These are phyloP conservation scores for Epichloe aotearoae DNA, from an alignment of 2,329 filamentous ascomycete species.

Conservation along the genomic window DNA sequence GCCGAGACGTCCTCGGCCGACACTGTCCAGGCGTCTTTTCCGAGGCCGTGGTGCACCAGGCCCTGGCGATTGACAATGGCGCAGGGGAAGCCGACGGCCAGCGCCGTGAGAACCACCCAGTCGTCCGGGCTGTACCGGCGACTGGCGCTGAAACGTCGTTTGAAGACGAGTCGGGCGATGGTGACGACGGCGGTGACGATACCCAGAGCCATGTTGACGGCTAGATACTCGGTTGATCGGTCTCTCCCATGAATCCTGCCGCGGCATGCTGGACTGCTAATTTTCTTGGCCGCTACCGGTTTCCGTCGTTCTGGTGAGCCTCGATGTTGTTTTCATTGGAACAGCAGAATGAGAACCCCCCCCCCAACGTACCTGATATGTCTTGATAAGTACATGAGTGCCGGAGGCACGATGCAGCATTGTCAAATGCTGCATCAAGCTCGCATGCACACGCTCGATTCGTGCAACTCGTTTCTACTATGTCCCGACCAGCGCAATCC, in stretches of 20 bases:
- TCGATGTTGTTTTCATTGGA: neutral
- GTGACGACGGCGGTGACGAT: slow-evolving; percentile 23
- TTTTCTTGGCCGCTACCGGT: slow-evolving; percentile 1
- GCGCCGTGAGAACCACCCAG: slow-evolving; percentile 15
- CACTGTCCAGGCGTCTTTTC: slow-evolving; percentile 33
- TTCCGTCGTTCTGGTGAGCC: neutral
- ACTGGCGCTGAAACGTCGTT: slow-evolving; percentile 13
- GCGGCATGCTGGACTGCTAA: neutral
- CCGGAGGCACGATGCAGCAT: neutral
- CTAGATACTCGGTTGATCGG: neutral
- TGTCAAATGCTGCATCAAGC: slow-evolving; percentile 1
- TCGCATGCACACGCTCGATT: neutral
- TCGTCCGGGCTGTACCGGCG: slow-evolving; percentile 19
- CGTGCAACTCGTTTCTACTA: neutral
- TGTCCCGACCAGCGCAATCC: neutral
- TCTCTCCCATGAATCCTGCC: neutral
- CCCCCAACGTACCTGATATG: slow-evolving; percentile 1
- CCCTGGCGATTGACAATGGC: slow-evolving; percentile 17
- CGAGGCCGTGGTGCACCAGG: slow-evolving; percentile 24
- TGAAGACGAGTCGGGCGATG: slow-evolving; percentile 19
- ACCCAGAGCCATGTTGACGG: neutral
- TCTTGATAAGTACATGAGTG: neutral
- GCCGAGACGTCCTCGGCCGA: slow-evolving; percentile 22
- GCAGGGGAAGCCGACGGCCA: slow-evolving; percentile 13
- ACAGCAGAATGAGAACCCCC: neutral